These are phyloP conservation scores for Nidularia pulvinata DNA, from an alignment of 768 basidiomycete genomes.

Conservation along the genomic window DNA sequence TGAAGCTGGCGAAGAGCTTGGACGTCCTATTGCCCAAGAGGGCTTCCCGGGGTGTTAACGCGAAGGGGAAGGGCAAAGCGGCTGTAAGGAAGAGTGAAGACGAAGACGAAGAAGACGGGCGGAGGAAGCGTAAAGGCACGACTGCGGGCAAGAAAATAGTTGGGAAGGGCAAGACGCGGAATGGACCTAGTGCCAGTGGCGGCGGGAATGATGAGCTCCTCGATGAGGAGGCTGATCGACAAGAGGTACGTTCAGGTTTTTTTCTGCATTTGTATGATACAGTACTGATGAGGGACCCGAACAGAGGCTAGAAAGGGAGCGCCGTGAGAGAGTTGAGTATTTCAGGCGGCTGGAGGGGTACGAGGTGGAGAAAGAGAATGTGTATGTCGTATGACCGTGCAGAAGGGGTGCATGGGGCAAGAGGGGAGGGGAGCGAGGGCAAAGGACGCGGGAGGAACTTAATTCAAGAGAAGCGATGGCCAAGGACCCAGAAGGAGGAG, in stretches of 20 bases:
- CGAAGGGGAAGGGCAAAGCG: not conserved
- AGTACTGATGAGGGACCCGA: not conserved
- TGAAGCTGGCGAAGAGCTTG: not conserved
- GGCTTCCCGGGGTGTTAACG: too few species aligned
- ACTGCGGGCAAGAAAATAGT: not conserved
- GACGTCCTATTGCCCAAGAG: not conserved
- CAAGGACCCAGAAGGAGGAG: too few species aligned
- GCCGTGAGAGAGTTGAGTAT: slow-evolving; percentile 52
- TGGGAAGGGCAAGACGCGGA: not conserved
- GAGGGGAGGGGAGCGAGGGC: too few species aligned
- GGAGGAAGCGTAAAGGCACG: not conserved
- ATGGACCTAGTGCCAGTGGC: not conserved
- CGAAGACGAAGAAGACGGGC: not conserved
- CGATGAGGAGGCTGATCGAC: not conserved
- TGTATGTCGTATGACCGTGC: slow-evolving; percentile 48
- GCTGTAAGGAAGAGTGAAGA: not conserved
- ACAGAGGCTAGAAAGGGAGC: slow-evolving; percentile 19
- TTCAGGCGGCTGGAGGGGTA: slow-evolving; percentile 52
- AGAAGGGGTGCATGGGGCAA: too few species aligned
- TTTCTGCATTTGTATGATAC: not conserved
- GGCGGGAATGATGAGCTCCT: too few species aligned
- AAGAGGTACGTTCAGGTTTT: not conserved
- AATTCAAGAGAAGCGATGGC: too few species aligned
- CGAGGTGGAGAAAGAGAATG: slow-evolving; percentile 55
- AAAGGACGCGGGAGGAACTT: too few species aligned